phyloP scores from a whole-genome alignment of 2,329 filamentous ascomycete genomes.

The Neofusicoccum kwambonambiense region DNA sequence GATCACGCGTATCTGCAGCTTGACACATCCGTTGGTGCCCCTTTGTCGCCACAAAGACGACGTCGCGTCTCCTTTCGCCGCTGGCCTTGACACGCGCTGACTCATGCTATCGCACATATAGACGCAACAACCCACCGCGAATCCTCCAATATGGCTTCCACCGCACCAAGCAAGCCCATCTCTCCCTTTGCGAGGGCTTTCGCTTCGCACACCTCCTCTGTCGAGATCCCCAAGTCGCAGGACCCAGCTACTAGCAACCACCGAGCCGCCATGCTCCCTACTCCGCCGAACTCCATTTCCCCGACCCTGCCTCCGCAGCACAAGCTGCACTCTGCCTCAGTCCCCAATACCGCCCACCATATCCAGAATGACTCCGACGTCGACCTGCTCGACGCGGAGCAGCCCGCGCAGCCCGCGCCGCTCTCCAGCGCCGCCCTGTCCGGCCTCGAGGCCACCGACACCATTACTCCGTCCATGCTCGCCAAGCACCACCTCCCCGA shows the following conservation, averaged over 20 bases:
- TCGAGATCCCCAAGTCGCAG: conserved; percentile 30
- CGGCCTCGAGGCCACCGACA: conserved; percentile 68
- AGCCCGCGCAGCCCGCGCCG: conserved; percentile 31
- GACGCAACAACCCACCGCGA: conserved; percentile 17
- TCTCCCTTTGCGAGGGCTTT: conserved; percentile 44
- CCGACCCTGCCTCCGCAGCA: conserved; percentile 75
- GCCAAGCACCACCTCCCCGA: conserved; percentile 87
- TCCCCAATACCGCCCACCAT: conserved; percentile 45
- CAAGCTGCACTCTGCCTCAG: conserved; percentile 62
- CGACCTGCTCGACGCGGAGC: conserved; percentile 70
- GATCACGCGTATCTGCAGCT: neutral
- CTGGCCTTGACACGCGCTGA: conserved; percentile 22
- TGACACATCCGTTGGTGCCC: neutral
- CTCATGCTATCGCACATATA: conserved; percentile 27
- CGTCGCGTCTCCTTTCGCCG: conserved; percentile 14
- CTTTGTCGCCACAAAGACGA: conserved; percentile 1
- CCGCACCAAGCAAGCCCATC: conserved; percentile 32
- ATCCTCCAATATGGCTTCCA: conserved; percentile 35
- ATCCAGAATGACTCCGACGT: conserved; percentile 71
- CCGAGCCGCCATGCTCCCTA: conserved; percentile 61
- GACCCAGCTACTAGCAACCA: conserved; percentile 28
- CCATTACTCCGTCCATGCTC: conserved; percentile 81
- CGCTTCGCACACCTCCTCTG: conserved; percentile 28
- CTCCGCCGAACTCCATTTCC: conserved; percentile 93
- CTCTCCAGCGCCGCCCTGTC: conserved; percentile 54